These are phyloP conservation scores for Fomes fomentarius DNA, from an alignment of 1,284 basidiomycete genomes.

Conservation along the genomic window DNA sequence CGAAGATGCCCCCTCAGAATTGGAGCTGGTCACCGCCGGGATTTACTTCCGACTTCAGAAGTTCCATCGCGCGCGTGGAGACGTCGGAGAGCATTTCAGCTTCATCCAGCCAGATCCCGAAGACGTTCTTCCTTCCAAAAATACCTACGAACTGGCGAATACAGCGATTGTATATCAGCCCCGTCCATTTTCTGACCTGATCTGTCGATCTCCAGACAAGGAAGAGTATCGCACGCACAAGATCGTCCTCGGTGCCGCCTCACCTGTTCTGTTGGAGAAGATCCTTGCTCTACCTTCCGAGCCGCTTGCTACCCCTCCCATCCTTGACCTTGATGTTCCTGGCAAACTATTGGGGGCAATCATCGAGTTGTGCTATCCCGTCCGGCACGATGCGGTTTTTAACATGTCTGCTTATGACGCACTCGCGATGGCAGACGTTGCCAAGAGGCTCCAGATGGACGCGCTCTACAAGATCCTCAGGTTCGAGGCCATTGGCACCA, in stretches of 20 bases:
- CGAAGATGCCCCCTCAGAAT: constrained; percentile 1
- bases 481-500: background rate
- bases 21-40: constrained; percentile 16
- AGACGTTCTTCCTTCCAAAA: background rate
- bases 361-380: constrained; percentile 9
- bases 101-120: constrained; percentile 5
- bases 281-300: background rate
- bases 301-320: background rate
- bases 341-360: background rate
- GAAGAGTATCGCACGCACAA: constrained; percentile 7
- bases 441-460: constrained; percentile 1
- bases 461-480: background rate
- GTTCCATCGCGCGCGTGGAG: constrained; percentile 11
- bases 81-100: constrained; percentile 4
- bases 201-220: constrained; percentile 7
- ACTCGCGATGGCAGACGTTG: background rate
- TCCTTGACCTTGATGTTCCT: constrained; percentile 1
- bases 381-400: background rate
- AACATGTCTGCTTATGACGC: background rate
- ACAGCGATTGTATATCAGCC: background rate
- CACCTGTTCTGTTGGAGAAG: background rate
- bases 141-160: background rate
- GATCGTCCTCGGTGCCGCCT: constrained; percentile 8
- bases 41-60: constrained; percentile 17
- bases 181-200: constrained; percentile 10